These are phyloP conservation scores for Debaryomyces coudertii DNA, from an alignment of 1,139 yeast genomes.

Conservation along the genomic window DNA sequence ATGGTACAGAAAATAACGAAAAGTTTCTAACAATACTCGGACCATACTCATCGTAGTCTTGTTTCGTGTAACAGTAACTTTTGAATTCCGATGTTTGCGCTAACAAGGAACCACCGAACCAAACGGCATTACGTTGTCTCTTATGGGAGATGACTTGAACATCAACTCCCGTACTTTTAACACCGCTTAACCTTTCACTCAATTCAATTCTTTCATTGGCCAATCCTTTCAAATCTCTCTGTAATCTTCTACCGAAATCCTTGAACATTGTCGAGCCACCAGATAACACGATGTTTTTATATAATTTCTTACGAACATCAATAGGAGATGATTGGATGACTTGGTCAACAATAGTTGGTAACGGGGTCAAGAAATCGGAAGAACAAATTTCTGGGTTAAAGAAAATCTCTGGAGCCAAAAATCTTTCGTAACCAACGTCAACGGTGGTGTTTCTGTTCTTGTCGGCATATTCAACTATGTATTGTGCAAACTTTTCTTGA, in stretches of 20 bases:
- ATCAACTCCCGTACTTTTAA: conserved; percentile 91
- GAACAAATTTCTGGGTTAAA: conserved; percentile 98
- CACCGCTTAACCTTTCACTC: conserved; percentile 78
- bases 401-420: conserved; percentile 97
- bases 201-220: conserved; percentile 87
- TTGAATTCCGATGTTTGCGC: conserved; percentile 98
- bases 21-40: conserved; percentile 97
- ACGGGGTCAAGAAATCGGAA: conserved; percentile 91
- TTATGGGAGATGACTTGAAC: conserved; percentile 97
- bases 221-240: conserved; percentile 85
- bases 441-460: conserved; percentile 68
- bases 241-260: conserved; percentile 96
- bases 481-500: conserved; percentile 85
- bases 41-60: conserved; percentile 96
- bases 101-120: conserved; percentile 97
- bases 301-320: conserved; percentile 95
- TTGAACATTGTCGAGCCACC: conserved; percentile 99
- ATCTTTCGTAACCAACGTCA: conserved; percentile 96
- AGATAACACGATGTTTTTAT: conserved; percentile 89
- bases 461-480: conserved; percentile 79
- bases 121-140: conserved; percentile 97
- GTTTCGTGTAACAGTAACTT: conserved; percentile 94
- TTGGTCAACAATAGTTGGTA: conserved; percentile 92
- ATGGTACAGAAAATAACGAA: conserved; percentile 89
- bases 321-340: conserved; percentile 96